Evolutionary conservation across 2,329 filamentous ascomycete genomes (phyloP), one percentile per base, ranked within the genome.

Genomic region (Ascochyta clinopodiicola): DNA sequence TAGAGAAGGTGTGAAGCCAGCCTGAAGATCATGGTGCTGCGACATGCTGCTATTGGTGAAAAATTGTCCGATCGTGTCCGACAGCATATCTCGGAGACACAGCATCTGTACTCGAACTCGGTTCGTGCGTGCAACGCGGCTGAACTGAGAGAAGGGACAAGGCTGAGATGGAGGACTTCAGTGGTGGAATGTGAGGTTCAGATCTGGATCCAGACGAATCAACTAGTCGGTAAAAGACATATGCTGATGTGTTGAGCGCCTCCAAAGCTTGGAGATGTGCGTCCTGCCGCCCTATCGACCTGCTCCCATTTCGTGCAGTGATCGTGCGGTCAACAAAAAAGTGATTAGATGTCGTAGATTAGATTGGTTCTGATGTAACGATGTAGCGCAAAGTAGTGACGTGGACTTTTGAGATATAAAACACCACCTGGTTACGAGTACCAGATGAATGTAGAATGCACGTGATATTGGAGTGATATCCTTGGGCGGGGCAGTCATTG

Each of bases 381-480:
- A 29, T n/a, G 37, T 42, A 19, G 31, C 42, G 46, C 25, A 25
- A 37, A 36, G 32, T 21, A 37, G 37, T 56, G 52, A 56, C 52
- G 46, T 42, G 36, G n/a, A 24, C 6, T 31, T 21, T 12, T 6
- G 8, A 37, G 17, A 10, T 31, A 36, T 24, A 38, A 24, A 12
- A 21, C 29, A 45, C 29, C 17, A 46, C 10, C 29, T 35, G 19
- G 19, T 45, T 2, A 27, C 24, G 22, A 37, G 52, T 43, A 25
- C 46, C 52, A 47, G 52, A 56, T 51, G 46, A 51, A 51, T 46
- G 38, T 46, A 13, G 27, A 7, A 17, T 43, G 58, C 67, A 69
- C 67, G 67, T 69, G 67, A 68, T 39, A 7, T 32, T 34, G 44
- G 35, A 51, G 44, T 38, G 46, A 54, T 21, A 3, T 5, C 36